A percentile compares a stretch with the other conserved stretches of the same genome.
Evolutionary conservation across 2,329 filamentous ascomycete species (phyloP).

Genomic region (Ascochyta viciae-villosae): DNA sequence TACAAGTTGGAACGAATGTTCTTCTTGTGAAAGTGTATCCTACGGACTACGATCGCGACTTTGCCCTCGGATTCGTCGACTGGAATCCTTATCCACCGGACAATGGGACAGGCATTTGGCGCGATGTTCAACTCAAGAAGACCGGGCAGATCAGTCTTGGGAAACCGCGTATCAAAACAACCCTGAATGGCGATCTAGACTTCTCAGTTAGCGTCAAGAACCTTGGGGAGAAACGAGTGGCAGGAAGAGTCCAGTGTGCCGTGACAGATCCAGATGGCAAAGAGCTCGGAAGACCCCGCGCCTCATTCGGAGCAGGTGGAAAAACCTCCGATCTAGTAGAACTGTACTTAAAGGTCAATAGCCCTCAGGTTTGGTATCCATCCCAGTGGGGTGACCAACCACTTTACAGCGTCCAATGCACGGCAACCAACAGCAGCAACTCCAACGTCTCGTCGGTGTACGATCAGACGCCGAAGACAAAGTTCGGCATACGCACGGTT

Average conservation of each 20-base stretch:
- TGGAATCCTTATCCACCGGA: conserved; percentile 69
- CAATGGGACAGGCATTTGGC: conserved; percentile 70
- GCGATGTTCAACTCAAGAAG: conserved; percentile 63
- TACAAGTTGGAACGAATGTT: conserved; percentile 56
- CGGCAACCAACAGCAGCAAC: conserved; percentile 11
- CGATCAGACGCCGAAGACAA: conserved; percentile 43
- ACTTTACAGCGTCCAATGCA: conserved; percentile 54
- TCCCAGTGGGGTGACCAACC: conserved; percentile 65
- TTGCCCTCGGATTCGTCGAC: conserved; percentile 67
- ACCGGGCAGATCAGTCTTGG: conserved; percentile 57
- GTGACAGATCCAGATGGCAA: conserved; percentile 15
- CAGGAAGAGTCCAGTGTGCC: conserved; percentile 15
- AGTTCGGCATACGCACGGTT: conserved; percentile 64
- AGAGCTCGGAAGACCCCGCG: conserved; percentile 16
- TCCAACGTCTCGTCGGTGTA: conserved; percentile 36
- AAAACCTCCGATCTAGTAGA: conserved; percentile 50
- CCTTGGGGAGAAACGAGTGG: conserved; percentile 4
- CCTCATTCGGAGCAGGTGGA: conserved; percentile 11
- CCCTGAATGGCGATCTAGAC: conserved; percentile 25
- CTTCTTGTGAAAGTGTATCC: conserved; percentile 63
- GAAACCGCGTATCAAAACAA: conserved; percentile 38
- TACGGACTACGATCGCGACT: conserved; percentile 65
- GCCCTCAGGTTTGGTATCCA: conserved; percentile 68
- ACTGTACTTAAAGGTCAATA: conserved; percentile 48
- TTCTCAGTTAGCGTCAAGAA: conserved; percentile 35